These are phyloP conservation scores for Monosporozyma siamensis DNA, from an alignment of 805 yeast species.

Conservation along the genomic window DNA sequence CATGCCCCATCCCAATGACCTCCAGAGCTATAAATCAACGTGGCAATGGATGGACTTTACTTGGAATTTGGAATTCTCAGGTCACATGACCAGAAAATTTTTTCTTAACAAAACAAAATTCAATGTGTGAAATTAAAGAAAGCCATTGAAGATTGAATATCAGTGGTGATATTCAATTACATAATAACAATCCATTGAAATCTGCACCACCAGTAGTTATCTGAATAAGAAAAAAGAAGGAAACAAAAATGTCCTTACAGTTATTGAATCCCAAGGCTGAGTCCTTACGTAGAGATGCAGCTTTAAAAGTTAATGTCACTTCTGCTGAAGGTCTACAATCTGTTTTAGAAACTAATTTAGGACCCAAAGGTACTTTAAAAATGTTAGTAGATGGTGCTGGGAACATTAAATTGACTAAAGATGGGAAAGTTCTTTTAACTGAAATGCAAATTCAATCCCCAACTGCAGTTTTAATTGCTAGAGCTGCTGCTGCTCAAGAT, in stretches of 20 bases:
- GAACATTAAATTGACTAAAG: constrained; percentile 88
- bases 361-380: constrained; percentile 95
- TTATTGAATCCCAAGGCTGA: constrained; percentile 95
- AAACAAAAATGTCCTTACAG: constrained; percentile 76
- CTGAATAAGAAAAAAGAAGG: too few relatives aligned
- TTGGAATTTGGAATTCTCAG: background rate
- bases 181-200: too few relatives aligned
- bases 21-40: too few relatives aligned
- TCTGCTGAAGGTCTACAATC: constrained; percentile 97
- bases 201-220: too few relatives aligned
- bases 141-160: too few relatives aligned
- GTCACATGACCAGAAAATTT: constrained; percentile 1
- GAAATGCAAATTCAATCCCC: constrained; percentile 97
- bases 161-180: too few relatives aligned
- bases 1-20: too few relatives aligned
- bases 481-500: constrained; percentile 98
- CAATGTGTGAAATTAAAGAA: background rate
- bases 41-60: too few relatives aligned
- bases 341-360: constrained; percentile 83
- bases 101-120: background rate
- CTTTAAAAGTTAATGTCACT: constrained; percentile 85
- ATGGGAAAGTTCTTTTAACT: constrained; percentile 84
- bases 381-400: constrained; percentile 97
- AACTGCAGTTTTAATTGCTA: constrained; percentile 82
- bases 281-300: constrained; percentile 90